Evolutionary conservation across 78 protist genomes (phyloP).

Genomic region (slime mould (Dictyostelium discoideum)): DNA sequence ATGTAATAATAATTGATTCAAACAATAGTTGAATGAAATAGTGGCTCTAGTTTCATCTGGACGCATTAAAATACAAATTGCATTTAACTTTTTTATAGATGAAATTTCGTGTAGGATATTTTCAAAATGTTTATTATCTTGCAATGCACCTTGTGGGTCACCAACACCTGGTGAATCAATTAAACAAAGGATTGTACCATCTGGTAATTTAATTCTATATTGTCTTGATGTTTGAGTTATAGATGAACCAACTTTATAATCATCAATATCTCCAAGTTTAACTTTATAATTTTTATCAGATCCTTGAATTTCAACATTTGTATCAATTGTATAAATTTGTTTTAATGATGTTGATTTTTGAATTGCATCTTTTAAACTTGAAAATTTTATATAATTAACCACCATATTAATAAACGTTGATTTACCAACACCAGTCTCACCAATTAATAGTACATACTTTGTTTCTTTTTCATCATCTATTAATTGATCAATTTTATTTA

Average conservation of each 20-base stretch:
- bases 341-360: background rate
- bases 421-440: background rate
- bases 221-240: background rate
- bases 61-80: background rate
- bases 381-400: background rate
- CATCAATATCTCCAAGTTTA: background rate
- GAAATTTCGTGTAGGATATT: background rate
- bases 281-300: background rate
- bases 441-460: background rate
- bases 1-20: background rate
- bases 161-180: background rate
- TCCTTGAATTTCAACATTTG: too few relatives aligned
- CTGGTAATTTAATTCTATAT: background rate
- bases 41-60: background rate
- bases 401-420: background rate
- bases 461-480: background rate
- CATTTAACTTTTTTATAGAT: background rate
- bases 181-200: background rate
- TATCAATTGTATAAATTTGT: background rate
- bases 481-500: too few relatives aligned
- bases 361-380: background rate
- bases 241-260: background rate
- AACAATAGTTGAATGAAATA: background rate
- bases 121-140: background rate
- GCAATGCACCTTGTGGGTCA: background rate